phyloP scores from a whole-genome alignment of 805 yeast species.

The Candida ovalis region DNA sequence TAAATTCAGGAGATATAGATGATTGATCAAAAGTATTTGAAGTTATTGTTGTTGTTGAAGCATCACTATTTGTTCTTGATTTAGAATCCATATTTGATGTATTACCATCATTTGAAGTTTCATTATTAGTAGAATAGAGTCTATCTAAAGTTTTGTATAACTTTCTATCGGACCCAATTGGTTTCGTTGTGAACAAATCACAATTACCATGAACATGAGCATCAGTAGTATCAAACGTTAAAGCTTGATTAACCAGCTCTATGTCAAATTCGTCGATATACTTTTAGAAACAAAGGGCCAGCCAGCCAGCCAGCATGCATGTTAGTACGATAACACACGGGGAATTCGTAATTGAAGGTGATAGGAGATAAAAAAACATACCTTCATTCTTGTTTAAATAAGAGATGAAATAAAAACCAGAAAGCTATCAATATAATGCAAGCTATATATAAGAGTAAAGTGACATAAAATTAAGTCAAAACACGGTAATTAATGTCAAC shows the following conservation, averaged over 20 bases:
- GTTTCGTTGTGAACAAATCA: conserved; percentile 91
- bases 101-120: neutral
- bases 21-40: conserved; percentile 3
- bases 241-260: conserved; percentile 84
- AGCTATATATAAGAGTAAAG: too few species aligned
- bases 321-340: too few species aligned
- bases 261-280: conserved; percentile 91
- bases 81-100: conserved; percentile 4
- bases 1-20: conserved; percentile 28
- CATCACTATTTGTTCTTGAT: conserved; percentile 19
- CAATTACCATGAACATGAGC: conserved; percentile 82
- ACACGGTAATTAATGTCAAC: too few species aligned
- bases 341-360: too few species aligned
- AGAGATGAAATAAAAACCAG: too few species aligned
- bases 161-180: conserved; percentile 86
- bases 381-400: conserved; percentile 1
- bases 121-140: conserved; percentile 30
- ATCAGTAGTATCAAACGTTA: conserved; percentile 73
- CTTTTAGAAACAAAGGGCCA: conserved; percentile 35
- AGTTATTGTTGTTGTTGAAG: conserved; percentile 14
- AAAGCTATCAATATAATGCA: too few species aligned
- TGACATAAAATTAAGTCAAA: too few species aligned
- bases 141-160: conserved; percentile 83
- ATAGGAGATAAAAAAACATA: neutral
- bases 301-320: too few species aligned